Evolutionary conservation across 176 grass and related monocot genomes (phyloP), one percentile per base, ranked within the genome.

Genomic region (Cocos nucifera): DNA sequence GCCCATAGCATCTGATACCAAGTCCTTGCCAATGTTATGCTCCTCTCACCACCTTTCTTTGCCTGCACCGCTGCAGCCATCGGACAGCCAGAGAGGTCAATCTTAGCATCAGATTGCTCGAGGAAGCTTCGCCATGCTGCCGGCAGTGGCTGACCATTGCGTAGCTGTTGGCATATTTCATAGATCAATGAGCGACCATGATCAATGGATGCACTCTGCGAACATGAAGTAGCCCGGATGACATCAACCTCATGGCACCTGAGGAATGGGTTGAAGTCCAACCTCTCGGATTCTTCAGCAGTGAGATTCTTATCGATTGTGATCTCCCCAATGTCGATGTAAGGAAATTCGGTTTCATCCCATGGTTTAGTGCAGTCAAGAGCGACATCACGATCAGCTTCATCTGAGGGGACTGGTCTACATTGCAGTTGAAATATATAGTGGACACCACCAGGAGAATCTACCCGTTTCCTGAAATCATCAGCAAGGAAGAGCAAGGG

Each of bases 181-280:
- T 89, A 89, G 0, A 89, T 74, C 62, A 84, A 59, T 0, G 81
- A 89, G 6, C 81, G 81, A 4, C 81, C 86, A 4, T 89, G 86
- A 71, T 84, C 86, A 17, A 89, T 89, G 66, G 81, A 89, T 52
- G 86, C 74, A 17, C 86, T 89, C 77, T 89, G 77, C 23, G 12
- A 72, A 81, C 66, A 74, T 4, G 86, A 89, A 12, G 77, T 84
- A 4, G 77, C 86, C 15, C 58, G 50, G 54, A 89, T 81, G 61
- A 89, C 77, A 57, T 81, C 86, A 66, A 78, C 81, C 77, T 84
- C 86, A 2, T 56, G 57, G 61, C 81, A 78, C 17, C 77, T 65
- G 58, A 89, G 80, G 74, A 89, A 89, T 0, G 81, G 81, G 62
- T 89, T 89, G 81, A 89, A 89, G 67, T 84, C 81, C 0, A 89